Evolutionary conservation across 2,329 filamentous ascomycete species (phyloP).

Genomic region (Hysterium pulicare): DNA sequence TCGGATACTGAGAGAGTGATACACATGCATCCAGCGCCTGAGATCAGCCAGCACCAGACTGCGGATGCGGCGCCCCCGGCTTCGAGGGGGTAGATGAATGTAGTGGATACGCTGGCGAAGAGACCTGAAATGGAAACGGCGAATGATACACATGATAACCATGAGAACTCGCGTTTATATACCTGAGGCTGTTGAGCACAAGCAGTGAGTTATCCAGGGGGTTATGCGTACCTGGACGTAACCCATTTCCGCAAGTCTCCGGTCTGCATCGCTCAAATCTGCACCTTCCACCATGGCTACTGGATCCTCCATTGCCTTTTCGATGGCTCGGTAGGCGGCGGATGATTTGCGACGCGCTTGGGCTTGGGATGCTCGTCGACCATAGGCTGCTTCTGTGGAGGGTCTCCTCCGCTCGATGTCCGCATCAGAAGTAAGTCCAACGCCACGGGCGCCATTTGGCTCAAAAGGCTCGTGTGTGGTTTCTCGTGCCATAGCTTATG

Average conservation of each 20-base stretch:
- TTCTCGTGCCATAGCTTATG: too few species aligned
- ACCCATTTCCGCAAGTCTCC: neutral
- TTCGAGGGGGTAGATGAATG: conserved; percentile 52
- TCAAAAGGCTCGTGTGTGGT: too few species aligned
- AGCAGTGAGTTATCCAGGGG: neutral
- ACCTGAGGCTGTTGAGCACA: conserved; percentile 38
- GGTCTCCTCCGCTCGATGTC: neutral
- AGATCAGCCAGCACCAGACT: conserved; percentile 59
- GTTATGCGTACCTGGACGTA: neutral
- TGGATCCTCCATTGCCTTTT: neutral
- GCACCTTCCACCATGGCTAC: neutral
- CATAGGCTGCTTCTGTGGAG: neutral
- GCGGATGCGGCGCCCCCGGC: conserved; percentile 54
- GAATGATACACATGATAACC: conserved; percentile 59
- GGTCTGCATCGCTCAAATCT: neutral
- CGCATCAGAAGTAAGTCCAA: neutral
- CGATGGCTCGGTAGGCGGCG: neutral
- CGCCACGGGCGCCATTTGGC: too few species aligned
- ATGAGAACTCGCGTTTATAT: conserved; percentile 59
- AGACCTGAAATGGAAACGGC: conserved; percentile 57
- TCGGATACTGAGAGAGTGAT: conserved; percentile 55
- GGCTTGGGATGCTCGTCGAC: neutral
- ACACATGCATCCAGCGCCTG: conserved; percentile 55
- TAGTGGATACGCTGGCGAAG: conserved; percentile 56
- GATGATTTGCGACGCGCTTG: neutral